Percentiles rank a stretch among this genome's conserved stretches.
phyloP scores from a whole-genome alignment of 805 yeast species.

The Lipomyces yamadae region DNA sequence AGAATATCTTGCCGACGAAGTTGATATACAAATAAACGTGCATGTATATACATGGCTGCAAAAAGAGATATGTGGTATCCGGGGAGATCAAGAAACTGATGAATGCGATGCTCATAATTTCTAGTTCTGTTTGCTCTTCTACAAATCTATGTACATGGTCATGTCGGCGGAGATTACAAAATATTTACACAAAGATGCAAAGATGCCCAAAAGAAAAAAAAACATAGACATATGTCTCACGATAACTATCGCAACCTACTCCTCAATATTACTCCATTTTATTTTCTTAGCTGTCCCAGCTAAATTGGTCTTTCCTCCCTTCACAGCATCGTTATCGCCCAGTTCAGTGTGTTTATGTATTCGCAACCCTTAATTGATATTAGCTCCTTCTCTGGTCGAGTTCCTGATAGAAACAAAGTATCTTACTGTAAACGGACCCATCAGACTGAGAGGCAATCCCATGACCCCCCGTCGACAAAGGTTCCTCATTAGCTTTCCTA shows the following conservation, averaged over 20 bases:
- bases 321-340: constrained; percentile 86
- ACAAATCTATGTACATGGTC: neutral
- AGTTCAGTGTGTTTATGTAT: constrained; percentile 83
- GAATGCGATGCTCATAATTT: too few species aligned
- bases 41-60: too few species aligned
- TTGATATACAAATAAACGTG: too few species aligned
- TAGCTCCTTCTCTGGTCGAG: neutral
- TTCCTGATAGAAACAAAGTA: neutral
- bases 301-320: constrained; percentile 42
- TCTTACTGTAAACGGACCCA: constrained; percentile 33
- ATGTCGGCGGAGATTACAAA: neutral
- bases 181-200: neutral
- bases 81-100: too few species aligned
- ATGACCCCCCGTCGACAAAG: neutral
- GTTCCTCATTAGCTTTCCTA: neutral
- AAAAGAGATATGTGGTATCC: too few species aligned
- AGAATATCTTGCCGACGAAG: too few species aligned
- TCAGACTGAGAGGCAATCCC: constrained; percentile 3
- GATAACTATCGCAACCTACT: neutral
- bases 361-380: constrained; percentile 44
- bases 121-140: neutral
- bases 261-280: constrained; percentile 15
- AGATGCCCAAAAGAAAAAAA: neutral
- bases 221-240: neutral
- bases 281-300: constrained; percentile 29